Percentiles rank a stretch among this genome's conserved stretches.
Conservation (phyloP, 495 filamentous ascomycete species). For the Tetracladium marchalianum region DNA sequence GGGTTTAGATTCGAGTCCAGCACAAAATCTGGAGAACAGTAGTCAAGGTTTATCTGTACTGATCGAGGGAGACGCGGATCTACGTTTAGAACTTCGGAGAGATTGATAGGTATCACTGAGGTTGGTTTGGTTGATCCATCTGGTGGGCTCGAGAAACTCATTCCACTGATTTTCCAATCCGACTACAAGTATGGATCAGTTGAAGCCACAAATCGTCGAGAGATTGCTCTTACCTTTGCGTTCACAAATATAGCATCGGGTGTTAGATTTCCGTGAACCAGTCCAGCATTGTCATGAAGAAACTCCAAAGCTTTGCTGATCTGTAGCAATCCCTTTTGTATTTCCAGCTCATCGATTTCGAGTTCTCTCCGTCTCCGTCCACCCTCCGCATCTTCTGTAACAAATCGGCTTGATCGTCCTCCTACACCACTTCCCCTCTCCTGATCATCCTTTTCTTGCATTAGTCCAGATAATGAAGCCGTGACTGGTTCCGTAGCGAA, state of each 20-base stretch:
- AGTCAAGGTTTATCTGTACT: slow-evolving; percentile 88
- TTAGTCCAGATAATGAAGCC: slow-evolving; percentile 69
- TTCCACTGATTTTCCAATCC: slow-evolving; percentile 94
- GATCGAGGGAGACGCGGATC: slow-evolving; percentile 73
- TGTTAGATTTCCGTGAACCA: slow-evolving; percentile 90
- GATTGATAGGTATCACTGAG: slow-evolving; percentile 61
- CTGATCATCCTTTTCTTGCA: slow-evolving; percentile 87
- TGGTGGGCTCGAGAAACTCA: slow-evolving; percentile 77
- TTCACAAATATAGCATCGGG: slow-evolving; percentile 95
- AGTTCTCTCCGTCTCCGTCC: slow-evolving; percentile 66
- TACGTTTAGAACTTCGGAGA: slow-evolving; percentile 74
- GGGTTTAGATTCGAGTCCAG: slow-evolving; percentile 75
- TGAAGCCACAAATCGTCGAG: background rate
- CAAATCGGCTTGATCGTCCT: slow-evolving; percentile 65
- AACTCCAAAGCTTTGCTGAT: slow-evolving; percentile 93
- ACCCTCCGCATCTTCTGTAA: slow-evolving; percentile 71
- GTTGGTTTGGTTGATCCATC: slow-evolving; percentile 58
- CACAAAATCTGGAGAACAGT: slow-evolving; percentile 86
- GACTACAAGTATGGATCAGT: slow-evolving; percentile 40
- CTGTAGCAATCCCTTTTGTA: slow-evolving; percentile 91
- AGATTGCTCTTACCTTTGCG: slow-evolving; percentile 54
- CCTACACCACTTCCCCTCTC: slow-evolving; percentile 57
- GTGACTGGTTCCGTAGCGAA: slow-evolving; percentile 91
- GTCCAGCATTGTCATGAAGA: slow-evolving; percentile 86
- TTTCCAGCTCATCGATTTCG: slow-evolving; percentile 94